Conservation (phyloP, 108 stramenopile species). For the Cyclostephanos invisitatus region DNA sequence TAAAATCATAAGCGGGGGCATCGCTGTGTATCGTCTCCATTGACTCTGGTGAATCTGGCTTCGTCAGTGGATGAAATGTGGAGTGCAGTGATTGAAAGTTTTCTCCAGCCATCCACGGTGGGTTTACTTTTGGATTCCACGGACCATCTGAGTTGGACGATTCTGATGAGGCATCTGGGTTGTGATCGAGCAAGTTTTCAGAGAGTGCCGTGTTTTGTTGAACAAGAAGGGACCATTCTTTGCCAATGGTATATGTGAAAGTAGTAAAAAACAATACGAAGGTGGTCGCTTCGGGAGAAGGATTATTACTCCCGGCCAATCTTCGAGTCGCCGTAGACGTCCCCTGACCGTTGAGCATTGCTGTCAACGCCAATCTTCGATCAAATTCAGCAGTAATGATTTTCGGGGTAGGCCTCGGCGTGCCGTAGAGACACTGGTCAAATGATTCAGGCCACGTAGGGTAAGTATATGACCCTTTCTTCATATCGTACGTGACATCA, state of each 20-base stretch:
- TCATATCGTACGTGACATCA: constrained; percentile 10
- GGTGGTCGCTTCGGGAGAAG: constrained; percentile 64
- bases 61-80: constrained; percentile 32
- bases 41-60: neutral
- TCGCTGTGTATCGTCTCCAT: constrained; percentile 21
- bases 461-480: constrained; percentile 58
- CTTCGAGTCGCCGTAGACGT: constrained; percentile 24
- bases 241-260: constrained; percentile 74
- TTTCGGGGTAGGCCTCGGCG: constrained; percentile 76
- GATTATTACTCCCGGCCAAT: constrained; percentile 52
- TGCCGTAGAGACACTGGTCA: constrained; percentile 56
- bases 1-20: constrained; percentile 6
- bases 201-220: constrained; percentile 9
- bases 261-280: constrained; percentile 83
- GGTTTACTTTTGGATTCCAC: constrained; percentile 50
- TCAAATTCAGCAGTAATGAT: constrained; percentile 88
- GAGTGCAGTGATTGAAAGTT: constrained; percentile 35
- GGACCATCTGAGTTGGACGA: constrained; percentile 17
- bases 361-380: constrained; percentile 67
- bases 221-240: constrained; percentile 47
- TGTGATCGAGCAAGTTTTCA: constrained; percentile 26
- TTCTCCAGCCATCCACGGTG: constrained; percentile 49
- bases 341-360: constrained; percentile 43
- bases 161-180: constrained; percentile 6
- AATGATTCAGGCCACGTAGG: constrained; percentile 79